Evolutionary conservation across 345 rosid species (phyloP).

Genomic region (Eucalyptus tenuipes): DNA sequence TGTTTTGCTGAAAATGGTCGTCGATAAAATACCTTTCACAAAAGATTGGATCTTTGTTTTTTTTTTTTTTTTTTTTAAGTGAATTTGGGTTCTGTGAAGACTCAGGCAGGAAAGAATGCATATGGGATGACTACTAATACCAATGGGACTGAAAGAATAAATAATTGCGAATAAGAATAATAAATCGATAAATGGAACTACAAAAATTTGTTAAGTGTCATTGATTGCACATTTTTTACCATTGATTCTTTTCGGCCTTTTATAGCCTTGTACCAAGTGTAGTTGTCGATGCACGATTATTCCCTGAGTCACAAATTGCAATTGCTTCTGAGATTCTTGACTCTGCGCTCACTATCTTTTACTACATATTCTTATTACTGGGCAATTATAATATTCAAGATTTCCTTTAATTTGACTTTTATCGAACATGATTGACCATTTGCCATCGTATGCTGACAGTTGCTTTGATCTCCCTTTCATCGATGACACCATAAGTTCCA

Average conservation of each 20-base stretch:
- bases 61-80: no score
- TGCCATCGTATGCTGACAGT: not conserved
- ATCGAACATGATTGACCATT: no score
- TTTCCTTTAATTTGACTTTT: not conserved
- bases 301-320: not conserved
- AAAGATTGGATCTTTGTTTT: no score
- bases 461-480: not conserved
- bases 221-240: no score
- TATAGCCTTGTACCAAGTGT: no score
- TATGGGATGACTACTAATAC: not conserved
- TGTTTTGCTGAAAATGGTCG: no score
- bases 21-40: no score
- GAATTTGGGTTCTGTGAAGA: not conserved
- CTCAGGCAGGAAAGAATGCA: not conserved
- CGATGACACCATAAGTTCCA: not conserved
- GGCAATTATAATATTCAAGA: not conserved
- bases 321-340: not conserved
- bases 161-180: no score
- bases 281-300: not conserved
- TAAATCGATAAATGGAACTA: no score
- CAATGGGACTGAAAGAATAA: not conserved
- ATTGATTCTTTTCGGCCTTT: no score
- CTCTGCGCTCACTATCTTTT: rapidly evolving
- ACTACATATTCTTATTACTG: not conserved
- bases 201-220: no score